Conservation (phyloP, 768 basidiomycete genomes). For the Termitomyces sp. region DNA sequence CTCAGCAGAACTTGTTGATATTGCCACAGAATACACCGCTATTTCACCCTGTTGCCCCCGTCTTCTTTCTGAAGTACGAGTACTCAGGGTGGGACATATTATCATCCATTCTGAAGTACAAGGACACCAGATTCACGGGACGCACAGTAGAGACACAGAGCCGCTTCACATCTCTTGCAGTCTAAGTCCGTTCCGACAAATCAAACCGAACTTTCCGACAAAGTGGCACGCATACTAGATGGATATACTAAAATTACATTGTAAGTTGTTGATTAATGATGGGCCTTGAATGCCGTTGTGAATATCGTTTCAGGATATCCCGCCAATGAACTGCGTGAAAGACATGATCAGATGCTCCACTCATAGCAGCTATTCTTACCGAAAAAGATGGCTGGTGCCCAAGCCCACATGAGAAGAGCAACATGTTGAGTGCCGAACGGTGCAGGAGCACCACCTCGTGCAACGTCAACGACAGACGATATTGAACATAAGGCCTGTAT, state of each 20-base stretch:
- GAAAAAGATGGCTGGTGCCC: constrained; percentile 55
- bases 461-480: constrained; percentile 48
- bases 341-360: background rate
- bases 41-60: no score
- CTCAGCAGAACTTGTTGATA: background rate
- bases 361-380: constrained; percentile 27
- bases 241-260: background rate
- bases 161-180: background rate
- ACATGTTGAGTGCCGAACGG: constrained; percentile 65
- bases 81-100: no score
- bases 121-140: no score
- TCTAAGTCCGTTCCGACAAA: no score
- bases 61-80: no score
- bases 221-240: background rate
- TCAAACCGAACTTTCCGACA: background rate
- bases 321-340: background rate
- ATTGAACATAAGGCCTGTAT: constrained; percentile 45
- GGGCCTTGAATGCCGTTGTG: background rate
- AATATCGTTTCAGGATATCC: background rate
- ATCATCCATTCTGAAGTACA: no score
- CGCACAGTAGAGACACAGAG: no score
- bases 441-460: constrained; percentile 32
- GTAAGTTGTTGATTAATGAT: background rate
- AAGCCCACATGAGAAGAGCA: constrained; percentile 51
- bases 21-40: no score